Percentiles rank a stretch among this genome's conserved stretches.
These are phyloP conservation scores for Epichloe glyceriae DNA, from an alignment of 2,329 filamentous ascomycete genomes.

Conservation along the genomic window DNA sequence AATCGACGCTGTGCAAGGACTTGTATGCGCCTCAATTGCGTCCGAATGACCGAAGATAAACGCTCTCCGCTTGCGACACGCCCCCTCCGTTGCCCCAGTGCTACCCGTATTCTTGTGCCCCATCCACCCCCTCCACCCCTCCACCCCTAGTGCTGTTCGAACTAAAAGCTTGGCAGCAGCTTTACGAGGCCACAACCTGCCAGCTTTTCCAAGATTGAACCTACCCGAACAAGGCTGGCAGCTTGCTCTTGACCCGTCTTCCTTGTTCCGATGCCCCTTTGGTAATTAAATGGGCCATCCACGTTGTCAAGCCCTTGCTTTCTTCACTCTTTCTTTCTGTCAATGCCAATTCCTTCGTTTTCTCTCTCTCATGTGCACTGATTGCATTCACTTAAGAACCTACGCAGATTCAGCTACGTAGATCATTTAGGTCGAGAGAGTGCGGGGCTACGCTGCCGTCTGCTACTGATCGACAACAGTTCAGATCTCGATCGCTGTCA, in stretches of 20 bases:
- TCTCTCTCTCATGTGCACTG: neutral
- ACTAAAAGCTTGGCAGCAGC: neutral
- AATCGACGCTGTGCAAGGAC: neutral
- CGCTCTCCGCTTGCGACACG: neutral
- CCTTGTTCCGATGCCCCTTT: neutral
- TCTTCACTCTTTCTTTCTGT: neutral
- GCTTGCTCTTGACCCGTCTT: neutral
- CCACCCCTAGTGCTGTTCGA: neutral
- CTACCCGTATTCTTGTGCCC: neutral
- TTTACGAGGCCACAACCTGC: conserved; percentile 1
- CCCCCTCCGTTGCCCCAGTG: no score
- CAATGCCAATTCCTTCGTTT: neutral
- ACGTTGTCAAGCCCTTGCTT: neutral
- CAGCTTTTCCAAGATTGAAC: neutral
- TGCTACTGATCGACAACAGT: neutral
- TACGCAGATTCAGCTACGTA: neutral
- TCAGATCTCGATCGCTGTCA: neutral
- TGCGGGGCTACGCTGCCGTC: neutral
- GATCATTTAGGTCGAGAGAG: neutral
- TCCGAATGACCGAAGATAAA: neutral
- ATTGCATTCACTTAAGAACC: neutral
- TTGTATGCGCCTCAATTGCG: neutral
- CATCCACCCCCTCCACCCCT: neutral
- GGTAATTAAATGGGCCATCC: neutral
- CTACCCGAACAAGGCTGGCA: neutral